Base-by-base conservation (phyloP, 2,329 filamentous ascomycete genomes). In the Arthroderma sp. region DNA sequence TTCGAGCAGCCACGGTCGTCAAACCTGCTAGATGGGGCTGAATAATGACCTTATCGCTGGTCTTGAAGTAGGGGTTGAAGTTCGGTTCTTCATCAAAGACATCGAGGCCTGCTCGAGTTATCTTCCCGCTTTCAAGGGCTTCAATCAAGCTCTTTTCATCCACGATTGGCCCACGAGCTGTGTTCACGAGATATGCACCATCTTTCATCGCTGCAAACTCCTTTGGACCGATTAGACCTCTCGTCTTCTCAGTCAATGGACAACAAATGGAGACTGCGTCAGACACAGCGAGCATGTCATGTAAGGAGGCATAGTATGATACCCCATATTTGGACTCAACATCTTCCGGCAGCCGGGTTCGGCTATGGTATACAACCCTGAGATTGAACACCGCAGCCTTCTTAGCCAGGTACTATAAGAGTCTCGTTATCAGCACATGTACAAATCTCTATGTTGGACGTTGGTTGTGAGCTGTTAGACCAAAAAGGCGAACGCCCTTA, bases 171-270 rank as follows among this genome's bases (percentile, higher is more conserved):
- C 79, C 78, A 0, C 79, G 71, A 0, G 77, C 74, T 0, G 78
- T 80, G 61, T 81, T 81, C 33, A 81, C 67, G 2, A 81, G 63
- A 54, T 75, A 72, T 0, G 69, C 65, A 0, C 77, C 76, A 1
- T 71, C 66, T 58, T 77, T 79, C 74, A 80, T 79, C n/a, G 65
- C 67, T 0, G 65, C 63, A 33, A 79, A 76, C 60, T 78, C 71
- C 0, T 60, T 61, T 0, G 63, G 59, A 0, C 69, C 69, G 15
- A 79, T 74, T 21, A 78, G 57, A 1, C 68, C 65, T 1, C 62
- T 71, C 0, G 77, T 79, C 2, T 66, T 56, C 0, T 63, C 64
- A 19, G 69, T 76, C 0, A 78, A 66, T 0, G 77, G 77, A 38
- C 76, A 79, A 63, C 76, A 78, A 4, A 77, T 73, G 8, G 66